phyloP scores from a whole-genome alignment of 345 rosid genomes.

The Linum trigynum region DNA sequence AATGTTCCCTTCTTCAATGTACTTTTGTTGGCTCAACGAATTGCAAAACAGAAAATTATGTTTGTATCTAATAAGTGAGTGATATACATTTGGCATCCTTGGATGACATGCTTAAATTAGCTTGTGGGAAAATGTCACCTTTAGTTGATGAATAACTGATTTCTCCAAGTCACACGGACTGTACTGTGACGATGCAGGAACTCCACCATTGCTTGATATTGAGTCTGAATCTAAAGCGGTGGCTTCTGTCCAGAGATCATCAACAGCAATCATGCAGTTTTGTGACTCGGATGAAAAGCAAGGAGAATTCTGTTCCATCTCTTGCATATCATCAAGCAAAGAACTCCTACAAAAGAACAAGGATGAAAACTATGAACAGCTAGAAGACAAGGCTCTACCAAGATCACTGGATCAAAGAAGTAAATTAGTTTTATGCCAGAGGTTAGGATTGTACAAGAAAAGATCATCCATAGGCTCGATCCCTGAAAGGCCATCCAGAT shows the following conservation, averaged over 20 bases:
- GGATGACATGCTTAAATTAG: background rate
- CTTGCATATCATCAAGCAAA: constrained; percentile 31
- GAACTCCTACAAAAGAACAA: constrained; percentile 36
- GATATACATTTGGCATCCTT: background rate
- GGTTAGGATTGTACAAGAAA: background rate
- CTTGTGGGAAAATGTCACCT: constrained; percentile 20
- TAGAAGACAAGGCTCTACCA: constrained; percentile 3
- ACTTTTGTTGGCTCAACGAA: no score
- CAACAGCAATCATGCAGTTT: constrained; percentile 10
- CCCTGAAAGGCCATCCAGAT: background rate
- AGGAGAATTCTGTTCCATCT: constrained; percentile 20
- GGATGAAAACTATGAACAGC: background rate
- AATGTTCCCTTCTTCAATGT: no score
- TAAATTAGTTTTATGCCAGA: background rate
- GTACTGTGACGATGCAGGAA: constrained; percentile 5
- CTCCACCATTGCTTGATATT: constrained; percentile 14
- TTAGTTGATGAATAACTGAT: background rate
- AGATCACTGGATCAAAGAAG: constrained; percentile 2
- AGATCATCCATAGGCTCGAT: constrained; percentile 1
- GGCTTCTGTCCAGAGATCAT: constrained; percentile 11
- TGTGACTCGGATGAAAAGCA: constrained; percentile 24
- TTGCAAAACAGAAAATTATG: no score
- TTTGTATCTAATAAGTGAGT: no score
- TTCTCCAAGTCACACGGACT: constrained; percentile 8
- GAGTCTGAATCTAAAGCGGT: constrained; percentile 22